Conservation (phyloP, 495 filamentous ascomycete species). For the Friedmanniomyces simplex region DNA sequence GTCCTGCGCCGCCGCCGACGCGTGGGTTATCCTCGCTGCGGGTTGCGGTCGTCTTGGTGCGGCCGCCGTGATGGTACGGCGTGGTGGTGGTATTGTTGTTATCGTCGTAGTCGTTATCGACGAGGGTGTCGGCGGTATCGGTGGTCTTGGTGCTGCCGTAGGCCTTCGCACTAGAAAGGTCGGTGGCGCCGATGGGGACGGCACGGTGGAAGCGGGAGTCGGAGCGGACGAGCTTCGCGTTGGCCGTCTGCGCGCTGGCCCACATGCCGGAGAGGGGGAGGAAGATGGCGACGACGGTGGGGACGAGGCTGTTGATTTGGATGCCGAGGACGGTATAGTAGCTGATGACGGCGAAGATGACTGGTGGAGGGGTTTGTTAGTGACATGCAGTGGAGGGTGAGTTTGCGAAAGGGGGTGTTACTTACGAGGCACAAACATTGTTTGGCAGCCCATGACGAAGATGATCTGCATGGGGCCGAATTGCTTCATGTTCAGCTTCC, state of each 20-base stretch:
- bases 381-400: neutral
- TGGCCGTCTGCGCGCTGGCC: slow-evolving; percentile 41
- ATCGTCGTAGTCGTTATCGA: slow-evolving; percentile 2
- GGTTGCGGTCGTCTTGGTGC: neutral
- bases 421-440: slow-evolving; percentile 69
- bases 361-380: slow-evolving; percentile 32
- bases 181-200: slow-evolving; percentile 1
- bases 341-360: slow-evolving; percentile 59
- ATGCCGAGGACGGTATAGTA: slow-evolving; percentile 32
- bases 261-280: slow-evolving; percentile 74
- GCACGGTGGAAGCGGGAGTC: slow-evolving; percentile 7
- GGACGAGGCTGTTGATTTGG: slow-evolving; percentile 45
- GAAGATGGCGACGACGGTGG: slow-evolving; percentile 59
- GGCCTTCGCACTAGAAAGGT: slow-evolving; percentile 1
- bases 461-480: slow-evolving; percentile 62
- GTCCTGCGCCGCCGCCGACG: too few relatives aligned
- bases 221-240: slow-evolving; percentile 4
- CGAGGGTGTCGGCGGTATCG: slow-evolving; percentile 11
- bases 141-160: slow-evolving; percentile 6
- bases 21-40: neutral
- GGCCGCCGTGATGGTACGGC: neutral
- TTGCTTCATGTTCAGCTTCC: slow-evolving; percentile 44
- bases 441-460: slow-evolving; percentile 66
- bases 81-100: neutral
- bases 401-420: neutral